Evolutionary conservation across 768 basidiomycete genomes (phyloP).

Genomic region (Boletus sp.): DNA sequence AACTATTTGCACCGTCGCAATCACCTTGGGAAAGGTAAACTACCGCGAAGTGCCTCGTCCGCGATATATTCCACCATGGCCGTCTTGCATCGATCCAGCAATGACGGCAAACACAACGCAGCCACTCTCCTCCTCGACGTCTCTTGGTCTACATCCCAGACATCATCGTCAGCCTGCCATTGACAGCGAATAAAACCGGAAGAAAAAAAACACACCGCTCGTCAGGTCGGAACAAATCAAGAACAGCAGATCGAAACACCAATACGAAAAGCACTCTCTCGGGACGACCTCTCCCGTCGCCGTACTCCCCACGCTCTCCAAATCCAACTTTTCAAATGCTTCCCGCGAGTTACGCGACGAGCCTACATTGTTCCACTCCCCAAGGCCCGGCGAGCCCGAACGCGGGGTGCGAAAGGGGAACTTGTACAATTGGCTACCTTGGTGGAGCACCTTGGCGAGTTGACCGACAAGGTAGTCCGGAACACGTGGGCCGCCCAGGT

Average conservation of each 20-base stretch:
- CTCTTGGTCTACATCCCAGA: slow-evolving; percentile 54
- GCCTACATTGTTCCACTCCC: slow-evolving; percentile 4
- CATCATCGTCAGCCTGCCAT: background rate
- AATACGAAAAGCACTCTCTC: slow-evolving; percentile 86
- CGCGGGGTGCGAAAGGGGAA: slow-evolving; percentile 1
- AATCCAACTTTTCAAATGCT: slow-evolving; percentile 39
- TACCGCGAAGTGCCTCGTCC: slow-evolving; percentile 82
- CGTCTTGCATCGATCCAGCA: slow-evolving; percentile 74
- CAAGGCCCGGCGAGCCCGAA: slow-evolving; percentile 10
- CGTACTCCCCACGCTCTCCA: slow-evolving; percentile 56
- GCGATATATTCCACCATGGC: slow-evolving; percentile 75
- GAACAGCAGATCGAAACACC: slow-evolving; percentile 89
- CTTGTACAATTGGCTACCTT: slow-evolving; percentile 67
- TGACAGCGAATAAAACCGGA: background rate
- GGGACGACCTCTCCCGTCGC: slow-evolving; percentile 54
- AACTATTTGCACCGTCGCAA: background rate
- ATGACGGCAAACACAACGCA: slow-evolving; percentile 63
- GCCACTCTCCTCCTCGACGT: slow-evolving; percentile 65
- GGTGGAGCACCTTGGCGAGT: slow-evolving; percentile 68
- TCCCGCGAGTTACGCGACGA: slow-evolving; percentile 17
- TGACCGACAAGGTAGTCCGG: slow-evolving; percentile 69
- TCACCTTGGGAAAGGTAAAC: slow-evolving; percentile 84
- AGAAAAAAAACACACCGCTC: slow-evolving; percentile 43
- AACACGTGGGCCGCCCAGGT: slow-evolving; percentile 64
- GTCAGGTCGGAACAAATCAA: slow-evolving; percentile 69